These are phyloP conservation scores for Termitomyces sp. DNA, from an alignment of 768 basidiomycete genomes.

Conservation along the genomic window DNA sequence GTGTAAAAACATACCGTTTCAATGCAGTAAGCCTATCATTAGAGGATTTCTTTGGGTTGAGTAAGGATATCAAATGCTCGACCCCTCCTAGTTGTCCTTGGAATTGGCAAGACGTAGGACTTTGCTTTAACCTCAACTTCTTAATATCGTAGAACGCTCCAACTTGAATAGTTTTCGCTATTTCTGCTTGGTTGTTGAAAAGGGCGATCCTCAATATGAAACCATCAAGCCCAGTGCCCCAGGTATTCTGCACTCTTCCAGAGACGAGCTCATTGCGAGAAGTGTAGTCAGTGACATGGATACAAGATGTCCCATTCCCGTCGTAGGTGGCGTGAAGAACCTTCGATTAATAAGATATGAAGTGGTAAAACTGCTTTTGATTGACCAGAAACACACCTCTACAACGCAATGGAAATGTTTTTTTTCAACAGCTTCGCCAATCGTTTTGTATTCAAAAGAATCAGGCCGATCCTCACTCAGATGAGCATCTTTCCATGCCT, in stretches of 20 bases:
- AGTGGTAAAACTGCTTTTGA: background rate
- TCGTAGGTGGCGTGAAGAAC: constrained; percentile 41
- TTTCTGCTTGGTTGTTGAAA: constrained; percentile 44
- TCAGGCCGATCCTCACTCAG: constrained; percentile 21
- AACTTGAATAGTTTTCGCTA: constrained; percentile 33
- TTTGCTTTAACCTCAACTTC: constrained; percentile 49
- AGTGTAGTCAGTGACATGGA: constrained; percentile 71
- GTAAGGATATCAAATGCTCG: constrained; percentile 41
- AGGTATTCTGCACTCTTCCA: constrained; percentile 29
- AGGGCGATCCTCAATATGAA: constrained; percentile 52
- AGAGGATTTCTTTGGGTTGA: constrained; percentile 33
- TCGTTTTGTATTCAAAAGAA: constrained; percentile 41
- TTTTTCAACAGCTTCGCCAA: constrained; percentile 44
- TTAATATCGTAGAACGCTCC: constrained; percentile 48
- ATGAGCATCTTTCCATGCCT: constrained; percentile 36
- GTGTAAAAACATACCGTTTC: constrained; percentile 32
- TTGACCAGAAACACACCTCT: constrained; percentile 40
- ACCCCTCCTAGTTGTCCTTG: constrained; percentile 48
- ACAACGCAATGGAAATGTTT: constrained; percentile 55
- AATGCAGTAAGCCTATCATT: constrained; percentile 41
- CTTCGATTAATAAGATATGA: constrained; percentile 29
- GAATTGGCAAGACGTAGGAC: constrained; percentile 26
- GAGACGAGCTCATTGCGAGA: constrained; percentile 40
- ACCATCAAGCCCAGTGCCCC: constrained; percentile 47
- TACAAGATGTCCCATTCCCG: constrained; percentile 30